These are phyloP conservation scores for Apophysomyces elegans DNA, from an alignment of 371 early-diverging fungal species.

Conservation along the genomic window DNA sequence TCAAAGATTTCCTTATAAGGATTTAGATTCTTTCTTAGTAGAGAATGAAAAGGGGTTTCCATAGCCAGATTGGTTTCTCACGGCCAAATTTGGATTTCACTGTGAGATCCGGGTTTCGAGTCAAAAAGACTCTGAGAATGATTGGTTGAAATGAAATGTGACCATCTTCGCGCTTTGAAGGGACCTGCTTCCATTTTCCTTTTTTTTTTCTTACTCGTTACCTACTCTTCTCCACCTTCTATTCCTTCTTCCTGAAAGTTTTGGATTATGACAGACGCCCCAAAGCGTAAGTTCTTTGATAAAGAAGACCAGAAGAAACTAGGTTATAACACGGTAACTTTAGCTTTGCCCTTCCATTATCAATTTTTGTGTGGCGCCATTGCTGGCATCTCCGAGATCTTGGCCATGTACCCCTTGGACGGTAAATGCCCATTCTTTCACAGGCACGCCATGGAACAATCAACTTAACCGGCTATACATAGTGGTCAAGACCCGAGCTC, in stretches of 20 bases:
- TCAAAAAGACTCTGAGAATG: too few relatives aligned
- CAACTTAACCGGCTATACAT: neutral
- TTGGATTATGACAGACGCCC: constrained; percentile 31
- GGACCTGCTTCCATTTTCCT: neutral
- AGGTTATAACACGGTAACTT: neutral
- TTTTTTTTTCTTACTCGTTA: constrained; percentile 2
- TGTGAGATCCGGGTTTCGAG: too few relatives aligned
- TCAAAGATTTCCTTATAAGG: too few relatives aligned
- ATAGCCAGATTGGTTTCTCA: too few relatives aligned
- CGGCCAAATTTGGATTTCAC: too few relatives aligned
- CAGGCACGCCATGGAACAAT: neutral
- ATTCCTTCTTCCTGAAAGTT: neutral
- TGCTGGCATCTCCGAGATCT: constrained; percentile 95
- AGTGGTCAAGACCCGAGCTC: constrained; percentile 97
- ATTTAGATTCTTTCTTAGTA: too few relatives aligned
- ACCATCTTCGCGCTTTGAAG: neutral
- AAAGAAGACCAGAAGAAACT: neutral
- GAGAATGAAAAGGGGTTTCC: too few relatives aligned
- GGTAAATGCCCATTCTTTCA: constrained; percentile 46
- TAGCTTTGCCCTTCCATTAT: constrained; percentile 89
- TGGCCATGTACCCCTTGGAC: constrained; percentile 97
- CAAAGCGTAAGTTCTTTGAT: constrained; percentile 31
- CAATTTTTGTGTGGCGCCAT: constrained; percentile 94
- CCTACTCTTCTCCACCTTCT: constrained; percentile 7
- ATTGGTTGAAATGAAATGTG: too few relatives aligned